Evolutionary conservation across 192 early-diverging fungal species (phyloP).

Genomic region (Gorgonomyces haynaldii): DNA sequence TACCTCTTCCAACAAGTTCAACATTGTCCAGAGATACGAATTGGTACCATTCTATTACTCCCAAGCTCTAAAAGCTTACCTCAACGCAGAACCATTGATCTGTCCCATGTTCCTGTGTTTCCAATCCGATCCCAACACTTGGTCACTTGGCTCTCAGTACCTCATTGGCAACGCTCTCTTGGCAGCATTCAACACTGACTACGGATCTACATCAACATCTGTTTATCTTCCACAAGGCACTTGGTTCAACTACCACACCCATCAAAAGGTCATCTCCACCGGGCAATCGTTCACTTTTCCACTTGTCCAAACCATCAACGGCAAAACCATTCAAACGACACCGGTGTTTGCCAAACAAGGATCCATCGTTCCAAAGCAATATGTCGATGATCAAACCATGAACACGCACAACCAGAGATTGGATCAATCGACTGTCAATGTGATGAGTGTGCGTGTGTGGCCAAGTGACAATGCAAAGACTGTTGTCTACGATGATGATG

Average conservation of each 20-base stretch:
- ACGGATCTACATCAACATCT: not conserved
- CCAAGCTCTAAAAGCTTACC: slow-evolving; percentile 4
- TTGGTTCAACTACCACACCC: slow-evolving; percentile 13
- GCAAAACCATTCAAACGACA: not conserved
- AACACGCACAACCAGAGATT: slow-evolving; percentile 2
- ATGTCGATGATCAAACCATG: slow-evolving; percentile 10
- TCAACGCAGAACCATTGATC: slow-evolving; percentile 1
- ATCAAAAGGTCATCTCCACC: not conserved
- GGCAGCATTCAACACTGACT: not conserved
- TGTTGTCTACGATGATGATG: slow-evolving; percentile 9
- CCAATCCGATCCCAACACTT: slow-evolving; percentile 8
- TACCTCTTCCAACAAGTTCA: slow-evolving; percentile 8
- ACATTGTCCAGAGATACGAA: slow-evolving; percentile 7
- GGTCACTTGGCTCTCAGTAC: slow-evolving; percentile 4
- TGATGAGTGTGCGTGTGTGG: slow-evolving; percentile 1
- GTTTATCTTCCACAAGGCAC: slow-evolving; percentile 3
- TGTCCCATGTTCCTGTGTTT: slow-evolving; percentile 11
- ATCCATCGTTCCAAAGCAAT: slow-evolving; percentile 4
- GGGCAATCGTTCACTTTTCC: not conserved
- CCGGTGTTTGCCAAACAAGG: slow-evolving; percentile 1
- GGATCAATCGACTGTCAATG: not conserved
- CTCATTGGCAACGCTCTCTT: slow-evolving; percentile 8
- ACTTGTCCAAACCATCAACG: not conserved
- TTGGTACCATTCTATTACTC: slow-evolving; percentile 12
- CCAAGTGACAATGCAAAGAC: not conserved